Conservation (phyloP, 306 rosid genomes). For the Vigna angularis region DNA sequence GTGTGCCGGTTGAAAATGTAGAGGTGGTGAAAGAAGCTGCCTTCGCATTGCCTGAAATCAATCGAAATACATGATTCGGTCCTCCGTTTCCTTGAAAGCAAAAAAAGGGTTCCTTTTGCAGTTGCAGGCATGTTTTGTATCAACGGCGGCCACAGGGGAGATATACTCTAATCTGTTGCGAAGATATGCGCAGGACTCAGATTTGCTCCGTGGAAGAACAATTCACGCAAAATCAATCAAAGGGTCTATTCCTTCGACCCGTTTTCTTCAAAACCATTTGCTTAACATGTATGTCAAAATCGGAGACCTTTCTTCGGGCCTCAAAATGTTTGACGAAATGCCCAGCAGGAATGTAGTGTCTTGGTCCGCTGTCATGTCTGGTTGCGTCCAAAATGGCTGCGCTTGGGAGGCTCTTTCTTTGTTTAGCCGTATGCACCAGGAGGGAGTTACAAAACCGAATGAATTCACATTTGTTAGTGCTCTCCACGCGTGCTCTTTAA, state of each 20-base stretch:
- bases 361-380: conserved; percentile 72
- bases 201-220: conserved; percentile 59
- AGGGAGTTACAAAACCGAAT: conserved; percentile 64
- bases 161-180: conserved; percentile 54
- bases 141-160: conserved; percentile 43
- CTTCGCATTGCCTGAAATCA: neutral
- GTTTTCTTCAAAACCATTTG: conserved; percentile 67
- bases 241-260: conserved; percentile 58
- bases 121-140: conserved; percentile 29
- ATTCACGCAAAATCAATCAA: conserved; percentile 63
- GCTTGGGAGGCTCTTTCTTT: conserved; percentile 58
- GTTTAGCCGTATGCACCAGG: conserved; percentile 65
- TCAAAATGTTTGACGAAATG: conserved; percentile 81
- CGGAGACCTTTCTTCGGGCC: conserved; percentile 57
- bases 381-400: conserved; percentile 56
- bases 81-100: neutral
- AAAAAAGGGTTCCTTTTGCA: conserved; percentile 37
- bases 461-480: conserved; percentile 79
- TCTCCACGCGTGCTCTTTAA: conserved; percentile 75
- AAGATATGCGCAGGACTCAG: conserved; percentile 46
- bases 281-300: conserved; percentile 64
- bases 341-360: conserved; percentile 72
- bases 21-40: too few relatives aligned
- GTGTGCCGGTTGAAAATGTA: too few relatives aligned
- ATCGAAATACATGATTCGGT: conserved; percentile 27